Percentiles rank a stretch among this genome's conserved stretches.
These are phyloP conservation scores for Babesia ovis DNA, from an alignment of 169 alveolate genomes.

Conservation along the genomic window DNA sequence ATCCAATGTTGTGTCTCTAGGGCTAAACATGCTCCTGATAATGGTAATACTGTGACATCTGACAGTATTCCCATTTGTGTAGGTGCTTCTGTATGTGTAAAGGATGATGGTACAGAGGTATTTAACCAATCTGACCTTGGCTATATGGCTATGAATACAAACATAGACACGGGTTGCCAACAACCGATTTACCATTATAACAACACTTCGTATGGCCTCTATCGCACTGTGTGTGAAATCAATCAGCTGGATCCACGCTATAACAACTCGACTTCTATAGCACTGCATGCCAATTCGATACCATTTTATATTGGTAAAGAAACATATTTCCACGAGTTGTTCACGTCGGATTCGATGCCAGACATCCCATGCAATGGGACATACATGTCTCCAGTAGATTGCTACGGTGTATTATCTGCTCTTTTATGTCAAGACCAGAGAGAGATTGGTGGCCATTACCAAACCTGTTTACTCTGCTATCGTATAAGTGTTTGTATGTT, in stretches of 20 bases:
- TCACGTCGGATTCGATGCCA: background rate
- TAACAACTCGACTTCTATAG: slow-evolving; percentile 1
- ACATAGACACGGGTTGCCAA: background rate
- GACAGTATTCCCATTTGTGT: slow-evolving; percentile 1
- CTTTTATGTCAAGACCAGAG: background rate
- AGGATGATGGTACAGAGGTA: too few relatives aligned
- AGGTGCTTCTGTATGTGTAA: background rate
- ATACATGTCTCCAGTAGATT: background rate
- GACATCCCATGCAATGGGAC: background rate
- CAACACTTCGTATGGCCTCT: background rate
- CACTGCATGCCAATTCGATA: background rate
- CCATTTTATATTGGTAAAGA: slow-evolving; percentile 6
- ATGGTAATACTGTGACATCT: background rate
- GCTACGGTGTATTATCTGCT: slow-evolving; percentile 28
- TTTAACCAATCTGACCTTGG: too few relatives aligned
- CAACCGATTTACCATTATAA: background rate
- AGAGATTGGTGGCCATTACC: background rate
- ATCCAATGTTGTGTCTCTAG: background rate
- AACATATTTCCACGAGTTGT: slow-evolving; percentile 4
- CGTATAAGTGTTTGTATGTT: slow-evolving; percentile 13
- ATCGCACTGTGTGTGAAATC: background rate
- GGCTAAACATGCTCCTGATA: background rate
- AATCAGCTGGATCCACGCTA: background rate
- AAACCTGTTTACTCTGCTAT: slow-evolving; percentile 40
- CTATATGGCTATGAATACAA: too few relatives aligned